Conservation (phyloP, 305 asterid genomes). For the Fraxinus angustifolia region DNA sequence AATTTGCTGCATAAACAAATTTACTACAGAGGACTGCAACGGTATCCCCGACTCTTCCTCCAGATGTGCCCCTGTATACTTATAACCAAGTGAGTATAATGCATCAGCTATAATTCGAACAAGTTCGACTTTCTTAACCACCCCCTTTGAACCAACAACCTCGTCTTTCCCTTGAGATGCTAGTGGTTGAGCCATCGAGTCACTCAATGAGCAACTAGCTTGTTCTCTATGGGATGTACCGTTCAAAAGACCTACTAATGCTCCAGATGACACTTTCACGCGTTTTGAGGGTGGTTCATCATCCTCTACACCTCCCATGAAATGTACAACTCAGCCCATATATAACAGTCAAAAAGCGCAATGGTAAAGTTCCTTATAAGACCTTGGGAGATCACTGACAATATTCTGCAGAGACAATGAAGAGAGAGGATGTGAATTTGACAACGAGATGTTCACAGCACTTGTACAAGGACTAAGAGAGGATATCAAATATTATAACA, state of each 20-base stretch:
- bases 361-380: constrained; percentile 23
- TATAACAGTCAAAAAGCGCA: constrained; percentile 31
- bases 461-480: not conserved
- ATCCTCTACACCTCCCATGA: constrained; percentile 84
- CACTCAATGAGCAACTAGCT: constrained; percentile 57
- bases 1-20: constrained; percentile 63
- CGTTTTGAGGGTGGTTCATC: constrained; percentile 83
- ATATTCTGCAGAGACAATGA: constrained; percentile 17
- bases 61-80: constrained; percentile 52
- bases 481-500: not conserved
- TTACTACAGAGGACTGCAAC: constrained; percentile 53
- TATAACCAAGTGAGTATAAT: constrained; percentile 79
- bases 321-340: constrained; percentile 75
- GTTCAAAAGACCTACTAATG: constrained; percentile 46
- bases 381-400: constrained; percentile 12
- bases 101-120: constrained; percentile 81
- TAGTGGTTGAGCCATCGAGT: constrained; percentile 67
- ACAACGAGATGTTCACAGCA: not conserved
- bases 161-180: constrained; percentile 60
- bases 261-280: constrained; percentile 62
- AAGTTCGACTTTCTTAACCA: constrained; percentile 71
- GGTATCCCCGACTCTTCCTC: constrained; percentile 85
- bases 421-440: not conserved
- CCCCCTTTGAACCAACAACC: constrained; percentile 74
- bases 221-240: constrained; percentile 41